Evolutionary conservation across 805 yeast genomes (phyloP).

Genomic region (Kazachstania taianensis): DNA sequence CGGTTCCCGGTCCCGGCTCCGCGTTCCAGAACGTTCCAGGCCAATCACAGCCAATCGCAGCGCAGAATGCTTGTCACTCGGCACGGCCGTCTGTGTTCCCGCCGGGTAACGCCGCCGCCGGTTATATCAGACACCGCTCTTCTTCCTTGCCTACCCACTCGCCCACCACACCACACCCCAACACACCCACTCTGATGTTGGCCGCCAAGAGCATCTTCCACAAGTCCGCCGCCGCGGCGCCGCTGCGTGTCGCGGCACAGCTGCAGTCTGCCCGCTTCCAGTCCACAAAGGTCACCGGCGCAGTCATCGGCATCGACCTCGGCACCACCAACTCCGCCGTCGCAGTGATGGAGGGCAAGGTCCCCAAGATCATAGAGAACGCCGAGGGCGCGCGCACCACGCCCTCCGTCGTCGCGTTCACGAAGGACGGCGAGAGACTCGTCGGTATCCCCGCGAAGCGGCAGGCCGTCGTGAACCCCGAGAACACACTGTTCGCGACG

Average conservation of each 20-base stretch:
- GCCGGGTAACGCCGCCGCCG: too few species aligned
- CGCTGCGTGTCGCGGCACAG: conserved; percentile 23
- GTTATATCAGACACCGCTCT: too few species aligned
- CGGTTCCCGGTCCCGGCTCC: neutral
- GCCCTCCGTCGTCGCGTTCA: conserved; percentile 92
- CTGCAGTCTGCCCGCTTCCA: conserved; percentile 30
- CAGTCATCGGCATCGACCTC: conserved; percentile 71
- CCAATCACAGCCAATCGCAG: too few species aligned
- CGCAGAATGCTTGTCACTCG: too few species aligned
- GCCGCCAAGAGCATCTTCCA: conserved; percentile 21
- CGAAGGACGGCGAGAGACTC: conserved; percentile 80
- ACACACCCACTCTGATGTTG: conserved; percentile 11
- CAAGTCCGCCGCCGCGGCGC: conserved; percentile 9
- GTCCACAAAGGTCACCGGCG: conserved; percentile 30
- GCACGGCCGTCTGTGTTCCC: too few species aligned
- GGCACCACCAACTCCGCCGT: conserved; percentile 89
- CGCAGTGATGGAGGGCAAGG: conserved; percentile 63
- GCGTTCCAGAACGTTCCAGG: neutral
- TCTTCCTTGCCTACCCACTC: neutral
- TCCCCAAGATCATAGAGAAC: conserved; percentile 64
- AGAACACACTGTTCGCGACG: conserved; percentile 88
- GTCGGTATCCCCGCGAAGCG: conserved; percentile 95
- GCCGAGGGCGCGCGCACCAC: conserved; percentile 82
- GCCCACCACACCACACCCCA: too few species aligned
- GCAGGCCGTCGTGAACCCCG: conserved; percentile 91